Evolutionary conservation across 441 rosid genomes (phyloP), one percentile per base, ranked within the genome.

Genomic region (Populus hybrid): DNA sequence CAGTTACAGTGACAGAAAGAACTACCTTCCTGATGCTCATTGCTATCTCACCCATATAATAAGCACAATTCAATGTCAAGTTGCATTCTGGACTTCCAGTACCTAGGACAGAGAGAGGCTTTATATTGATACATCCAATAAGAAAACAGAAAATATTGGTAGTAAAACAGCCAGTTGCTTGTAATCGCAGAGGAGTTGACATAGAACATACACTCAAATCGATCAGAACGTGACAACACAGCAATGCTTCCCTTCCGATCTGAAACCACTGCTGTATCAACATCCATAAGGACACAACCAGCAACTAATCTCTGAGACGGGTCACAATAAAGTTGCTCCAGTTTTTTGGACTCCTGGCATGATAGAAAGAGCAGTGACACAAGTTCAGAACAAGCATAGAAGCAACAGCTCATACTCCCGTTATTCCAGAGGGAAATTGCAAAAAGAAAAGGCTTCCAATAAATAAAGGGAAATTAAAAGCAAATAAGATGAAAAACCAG

Each of bases 271-370:
- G 94, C 98, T 10, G 97, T 93, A 83, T 94, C 88, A 73, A 75
- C 88, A 81, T 93, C 97, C 87, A 88, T 87, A 67, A 96, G 95
- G 82, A 89, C 75, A 83, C 99, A 96, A 82, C 91, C 98, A 84
- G 96, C 99, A 85, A 96, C 98, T 81, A 96, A 89, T 81, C 99
- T 88, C 86, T 93, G 99, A 24, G 94, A 91, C 81, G 99, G 99
- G 84, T 96, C 99, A 89, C 92, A 90, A 79, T 85, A 94, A 70
- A 83, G 79, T 81, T 96, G 99, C 86, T 90, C 97, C 87, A 94
- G 86, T 82, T 96, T 96, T 86, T 81, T 91, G 78, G 90, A 81
- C 28, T 94, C 96, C 99, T 96, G 77, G 81, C 81, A 81, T 64
- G 78, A 79, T 77, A 75, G 73, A 67, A 72, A 74, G 46, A 73